Base-by-base conservation (phyloP, 2,329 filamentous ascomycete genomes). In the Hymenoscyphus albidus region DNA sequence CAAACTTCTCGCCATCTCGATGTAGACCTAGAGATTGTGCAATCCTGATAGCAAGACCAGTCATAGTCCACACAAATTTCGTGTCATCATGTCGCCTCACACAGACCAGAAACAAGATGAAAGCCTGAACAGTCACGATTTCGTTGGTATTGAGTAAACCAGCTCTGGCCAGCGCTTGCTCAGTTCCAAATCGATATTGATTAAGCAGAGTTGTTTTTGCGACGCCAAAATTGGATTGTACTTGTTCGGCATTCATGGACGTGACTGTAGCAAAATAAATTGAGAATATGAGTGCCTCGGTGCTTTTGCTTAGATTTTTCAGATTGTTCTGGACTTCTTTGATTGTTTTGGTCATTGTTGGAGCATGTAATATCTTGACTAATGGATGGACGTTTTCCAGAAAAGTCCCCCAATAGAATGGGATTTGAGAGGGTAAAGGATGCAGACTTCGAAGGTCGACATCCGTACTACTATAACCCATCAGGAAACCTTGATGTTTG, bases 341-440 rank as follows among this genome's bases (percentile, higher is more conserved):
- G 44, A 92, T 81, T 0, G 85, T 79, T 35, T 82, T 81, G 64
- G 85, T 85, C 74, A 87, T 83, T 2, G 87, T 87, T 0, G 89
- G 90, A 0, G 89, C 79, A 73, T 93, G 90, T 7, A 92, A 73
- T 13, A 92, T 80, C 73, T 91, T 92, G 70, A 90, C 80, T 10
- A 92, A 76, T 0, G 89, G 88, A 70, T 93, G 88, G 9, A 93
- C 88, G 61, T 90, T 91, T 68, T 91, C 87, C 67, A 88, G 83
- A 75, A 86, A 93, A 12, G 87, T 81, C 59, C 86, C 82, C 89
- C 90, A 92, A 63, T 91, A 85, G 59, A 85, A 84, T 0, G 81
- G 82, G 59, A 90, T 87, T 67, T 89, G 87, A 1, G 85, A 85
- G 0, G 87, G 83, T 0, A 86, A 72, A 1, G 90, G 90, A 70